Evolutionary conservation across 176 grass and related monocot genomes (phyloP).

Genomic region (Avena eriantha): DNA sequence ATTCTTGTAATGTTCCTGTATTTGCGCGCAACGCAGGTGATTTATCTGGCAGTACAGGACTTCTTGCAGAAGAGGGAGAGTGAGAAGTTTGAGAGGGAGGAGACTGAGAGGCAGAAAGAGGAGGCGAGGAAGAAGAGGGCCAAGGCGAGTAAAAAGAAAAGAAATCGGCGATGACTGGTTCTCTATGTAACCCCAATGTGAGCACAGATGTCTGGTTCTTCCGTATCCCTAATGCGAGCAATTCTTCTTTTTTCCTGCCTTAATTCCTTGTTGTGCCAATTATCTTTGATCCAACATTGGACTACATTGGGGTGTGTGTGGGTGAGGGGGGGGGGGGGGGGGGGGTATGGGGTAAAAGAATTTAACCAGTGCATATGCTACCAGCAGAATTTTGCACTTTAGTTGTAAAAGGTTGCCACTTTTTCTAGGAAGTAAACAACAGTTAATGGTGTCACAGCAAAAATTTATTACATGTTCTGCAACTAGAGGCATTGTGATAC

Average conservation of each 20-base stretch:
- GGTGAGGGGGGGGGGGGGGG: no score
- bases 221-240: conserved; percentile 19
- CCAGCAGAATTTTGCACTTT: background rate
- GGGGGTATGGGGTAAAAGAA: background rate
- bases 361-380: background rate
- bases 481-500: background rate
- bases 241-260: conserved; percentile 26
- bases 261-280: background rate
- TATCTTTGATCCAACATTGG: background rate
- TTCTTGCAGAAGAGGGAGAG: conserved; percentile 79
- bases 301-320: background rate
- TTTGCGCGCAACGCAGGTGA: conserved; percentile 55
- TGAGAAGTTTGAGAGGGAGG: conserved; percentile 80
- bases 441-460: background rate
- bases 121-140: conserved; percentile 63
- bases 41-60: conserved; percentile 69
- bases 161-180: conserved; percentile 37
- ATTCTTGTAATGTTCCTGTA: background rate
- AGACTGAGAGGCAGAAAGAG: conserved; percentile 64
- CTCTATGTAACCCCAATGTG: background rate
- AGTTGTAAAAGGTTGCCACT: background rate
- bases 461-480: background rate
- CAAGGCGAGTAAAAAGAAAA: conserved; percentile 57
- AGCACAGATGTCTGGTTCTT: background rate
- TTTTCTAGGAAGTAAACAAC: background rate